phyloP scores from a whole-genome alignment of 331 rosid genomes.

The Stylosanthes scabra region DNA sequence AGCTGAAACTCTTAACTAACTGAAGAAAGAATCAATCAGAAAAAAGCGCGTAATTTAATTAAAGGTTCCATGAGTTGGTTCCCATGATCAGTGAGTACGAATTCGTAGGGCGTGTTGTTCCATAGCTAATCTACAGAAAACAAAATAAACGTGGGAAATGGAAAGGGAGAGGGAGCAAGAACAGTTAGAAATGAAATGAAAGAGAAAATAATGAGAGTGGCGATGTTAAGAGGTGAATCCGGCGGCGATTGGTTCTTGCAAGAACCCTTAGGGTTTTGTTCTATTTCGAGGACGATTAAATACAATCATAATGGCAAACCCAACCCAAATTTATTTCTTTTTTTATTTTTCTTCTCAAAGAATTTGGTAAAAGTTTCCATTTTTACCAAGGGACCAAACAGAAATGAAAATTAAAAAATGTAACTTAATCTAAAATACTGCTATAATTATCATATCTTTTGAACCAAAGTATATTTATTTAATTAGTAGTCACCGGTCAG shows the following conservation, averaged over 20 bases:
- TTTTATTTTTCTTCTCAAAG: no score
- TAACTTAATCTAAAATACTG: no score
- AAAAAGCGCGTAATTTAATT: constrained; percentile 8
- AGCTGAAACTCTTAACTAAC: no score
- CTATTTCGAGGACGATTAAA: no score
- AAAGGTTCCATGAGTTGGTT: neutral
- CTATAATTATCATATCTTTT: no score
- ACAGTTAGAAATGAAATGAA: neutral
- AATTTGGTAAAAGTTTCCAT: no score
- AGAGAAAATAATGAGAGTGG: neutral
- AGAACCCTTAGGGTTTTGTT: constrained; percentile 62
- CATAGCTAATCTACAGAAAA: neutral
- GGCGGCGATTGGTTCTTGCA: constrained; percentile 86
- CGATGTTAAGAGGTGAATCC: constrained; percentile 47
- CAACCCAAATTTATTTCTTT: no score
- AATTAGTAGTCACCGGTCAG: no score
- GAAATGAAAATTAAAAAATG: no score
- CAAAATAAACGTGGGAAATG: neutral
- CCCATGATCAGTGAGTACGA: constrained; percentile 34
- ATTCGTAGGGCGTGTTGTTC: constrained; percentile 6
- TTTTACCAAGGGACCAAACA: no score
- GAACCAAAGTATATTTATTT: no score
- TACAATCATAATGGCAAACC: no score
- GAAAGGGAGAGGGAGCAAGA: neutral
- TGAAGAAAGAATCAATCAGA: constrained; percentile 24